These are phyloP conservation scores for Neospora caninum DNA, from an alignment of 169 alveolate species.

Conservation along the genomic window DNA sequence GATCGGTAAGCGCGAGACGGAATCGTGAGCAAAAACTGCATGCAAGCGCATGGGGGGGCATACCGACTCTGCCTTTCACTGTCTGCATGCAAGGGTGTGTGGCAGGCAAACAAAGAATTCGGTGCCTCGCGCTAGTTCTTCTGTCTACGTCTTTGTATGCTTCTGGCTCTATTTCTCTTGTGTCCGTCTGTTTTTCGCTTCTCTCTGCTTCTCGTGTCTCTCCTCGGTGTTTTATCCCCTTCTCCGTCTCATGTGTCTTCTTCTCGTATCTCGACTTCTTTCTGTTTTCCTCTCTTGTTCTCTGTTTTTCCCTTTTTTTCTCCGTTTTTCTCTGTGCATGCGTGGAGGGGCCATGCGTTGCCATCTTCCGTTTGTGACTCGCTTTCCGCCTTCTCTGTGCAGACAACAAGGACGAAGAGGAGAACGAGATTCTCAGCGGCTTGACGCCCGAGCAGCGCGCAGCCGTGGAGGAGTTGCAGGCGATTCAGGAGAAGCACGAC, in stretches of 20 bases:
- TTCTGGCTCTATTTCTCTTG: not conserved
- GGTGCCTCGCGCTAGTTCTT: too few species aligned
- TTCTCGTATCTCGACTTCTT: not conserved
- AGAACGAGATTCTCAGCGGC: conserved; percentile 14
- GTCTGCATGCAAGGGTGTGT: too few species aligned
- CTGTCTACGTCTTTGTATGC: too few species aligned
- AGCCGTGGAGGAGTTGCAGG: not conserved
- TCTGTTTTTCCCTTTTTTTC: not conserved
- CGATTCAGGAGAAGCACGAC: conserved; percentile 9
- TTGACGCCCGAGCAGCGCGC: conserved; percentile 1
- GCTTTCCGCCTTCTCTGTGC: too few species aligned
- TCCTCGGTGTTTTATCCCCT: not conserved
- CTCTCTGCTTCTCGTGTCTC: not conserved
- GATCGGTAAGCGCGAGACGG: not conserved
- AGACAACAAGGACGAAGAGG: conserved; percentile 1
- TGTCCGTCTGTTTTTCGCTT: not conserved
- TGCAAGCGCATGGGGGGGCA: not conserved
- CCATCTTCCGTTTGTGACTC: too few species aligned
- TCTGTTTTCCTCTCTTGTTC: not conserved
- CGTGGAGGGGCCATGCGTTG: not conserved
- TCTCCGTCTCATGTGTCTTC: not conserved
- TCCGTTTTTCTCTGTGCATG: not conserved
- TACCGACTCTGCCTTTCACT: too few species aligned
- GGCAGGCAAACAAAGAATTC: too few species aligned
- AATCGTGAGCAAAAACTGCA: not conserved